Evolutionary conservation across 805 yeast genomes (phyloP).

Genomic region (Candida fluviatilis): DNA sequence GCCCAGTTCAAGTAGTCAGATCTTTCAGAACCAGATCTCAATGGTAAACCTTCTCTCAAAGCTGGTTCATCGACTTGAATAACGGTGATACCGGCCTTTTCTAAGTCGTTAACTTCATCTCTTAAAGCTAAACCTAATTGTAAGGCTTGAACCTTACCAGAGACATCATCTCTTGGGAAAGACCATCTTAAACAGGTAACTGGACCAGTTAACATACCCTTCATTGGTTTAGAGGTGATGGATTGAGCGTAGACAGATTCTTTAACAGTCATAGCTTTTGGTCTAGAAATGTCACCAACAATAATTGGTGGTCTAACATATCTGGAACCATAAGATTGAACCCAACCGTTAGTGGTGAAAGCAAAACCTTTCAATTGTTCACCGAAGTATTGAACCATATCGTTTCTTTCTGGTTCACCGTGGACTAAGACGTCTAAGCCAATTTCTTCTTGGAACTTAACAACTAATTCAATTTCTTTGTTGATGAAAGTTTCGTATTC

Average conservation of each 20-base stretch:
- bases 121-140: constrained; percentile 97
- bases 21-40: constrained; percentile 97
- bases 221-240: constrained; percentile 90
- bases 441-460: constrained; percentile 98
- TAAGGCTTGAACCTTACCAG: constrained; percentile 89
- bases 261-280: constrained; percentile 96
- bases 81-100: constrained; percentile 95
- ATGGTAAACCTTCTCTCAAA: constrained; percentile 99
- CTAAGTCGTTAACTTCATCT: constrained; percentile 98
- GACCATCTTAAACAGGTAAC: constrained; percentile 99
- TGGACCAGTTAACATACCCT: constrained; percentile 99
- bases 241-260: constrained; percentile 99
- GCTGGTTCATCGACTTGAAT: constrained; percentile 99
- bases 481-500: constrained; percentile 96
- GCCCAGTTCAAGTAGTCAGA: constrained; percentile 97
- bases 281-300: constrained; percentile 99
- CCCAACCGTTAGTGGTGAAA: constrained; percentile 99
- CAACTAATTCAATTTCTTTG: constrained; percentile 91
- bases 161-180: constrained; percentile 98
- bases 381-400: constrained; percentile 99
- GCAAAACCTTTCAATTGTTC: constrained; percentile 98
- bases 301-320: constrained; percentile 99
- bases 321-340: constrained; percentile 99
- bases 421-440: constrained; percentile 98
- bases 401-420: constrained; percentile 99